Base-by-base conservation (phyloP, 305 asterid genomes). In the Stenogyne calaminthoides region DNA sequence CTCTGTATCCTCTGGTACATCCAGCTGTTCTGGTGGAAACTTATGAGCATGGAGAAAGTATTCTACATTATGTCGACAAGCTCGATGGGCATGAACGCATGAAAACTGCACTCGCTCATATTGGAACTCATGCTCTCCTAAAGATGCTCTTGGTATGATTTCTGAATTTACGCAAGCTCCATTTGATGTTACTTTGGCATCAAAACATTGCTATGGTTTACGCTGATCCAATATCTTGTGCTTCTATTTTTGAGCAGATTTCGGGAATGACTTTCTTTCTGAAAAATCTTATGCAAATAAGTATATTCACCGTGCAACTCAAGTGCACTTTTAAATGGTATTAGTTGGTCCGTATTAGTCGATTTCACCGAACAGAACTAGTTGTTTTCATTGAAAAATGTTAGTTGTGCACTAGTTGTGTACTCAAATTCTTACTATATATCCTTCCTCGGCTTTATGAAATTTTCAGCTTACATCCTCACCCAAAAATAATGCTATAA, bases 21-120 rank as follows among this genome's bases (percentile, higher is more conserved):
- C 98, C 98, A 12, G 95, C 96, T 59, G 96, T 92, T 78, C 61
- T 92, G 73, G 96, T 90, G 80, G 98, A 92, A 87, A 90, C 88
- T 32, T 92, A 77, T 77, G 96, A 92, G 82, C 89, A 90, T 68
- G 96, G 98, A 70, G 89, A 90, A 81, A 87, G 71, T 74, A 66
- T 92, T 76, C 76, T 86, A 52, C 89, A 84, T 76, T 91, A 88
- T 80, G 83, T 92, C 52, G 96, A 92, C 72, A 78, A 81, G 77
- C 83, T 88, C 36, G 75, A 83, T 72, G 96, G 92, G 69, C 82
- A 88, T 25, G 86, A 79, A 56, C 73, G 77, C 60, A 61, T 87
- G 36, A 86, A 83, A 78, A 80, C 88, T 73, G 85, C 81, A 80
- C 89, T 92, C 47, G 93, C 96, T 76, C 98, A 88, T 78, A 86